phyloP scores from a whole-genome alignment of 176 grass and related monocot genomes.

The Lolium rigidum region DNA sequence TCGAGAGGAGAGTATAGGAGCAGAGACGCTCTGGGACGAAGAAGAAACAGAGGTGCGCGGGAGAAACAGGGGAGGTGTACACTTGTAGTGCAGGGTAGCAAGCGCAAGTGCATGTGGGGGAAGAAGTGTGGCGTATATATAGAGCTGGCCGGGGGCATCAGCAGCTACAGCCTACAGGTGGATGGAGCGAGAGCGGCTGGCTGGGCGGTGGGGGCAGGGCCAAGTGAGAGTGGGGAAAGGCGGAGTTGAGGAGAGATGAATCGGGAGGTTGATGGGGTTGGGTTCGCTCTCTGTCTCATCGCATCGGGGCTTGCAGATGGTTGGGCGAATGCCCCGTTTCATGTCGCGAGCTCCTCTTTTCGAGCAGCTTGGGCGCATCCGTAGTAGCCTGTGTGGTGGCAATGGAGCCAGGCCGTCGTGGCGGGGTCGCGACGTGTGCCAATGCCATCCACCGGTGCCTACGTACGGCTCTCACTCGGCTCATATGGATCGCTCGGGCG shows the following conservation, averaged over 20 bases:
- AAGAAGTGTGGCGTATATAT: slow-evolving; percentile 50
- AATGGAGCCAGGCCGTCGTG: slow-evolving; percentile 47
- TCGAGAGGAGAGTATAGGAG: neutral
- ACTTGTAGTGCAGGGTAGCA: neutral
- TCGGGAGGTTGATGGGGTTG: neutral
- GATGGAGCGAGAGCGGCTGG: no score
- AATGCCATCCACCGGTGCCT: slow-evolving; percentile 28
- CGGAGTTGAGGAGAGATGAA: neutral
- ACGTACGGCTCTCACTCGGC: neutral
- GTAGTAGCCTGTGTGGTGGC: slow-evolving; percentile 18
- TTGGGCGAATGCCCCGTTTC: slow-evolving; percentile 11
- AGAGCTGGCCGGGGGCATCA: neutral
- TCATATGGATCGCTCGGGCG: neutral
- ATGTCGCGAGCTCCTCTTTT: slow-evolving; percentile 16
- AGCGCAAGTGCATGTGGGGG: slow-evolving; percentile 44
- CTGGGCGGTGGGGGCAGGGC: neutral
- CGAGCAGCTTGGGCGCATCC: no score
- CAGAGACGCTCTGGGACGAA: neutral
- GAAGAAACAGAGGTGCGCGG: neutral
- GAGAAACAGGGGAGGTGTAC: slow-evolving; percentile 34
- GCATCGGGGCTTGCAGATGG: slow-evolving; percentile 17
- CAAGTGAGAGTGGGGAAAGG: neutral
- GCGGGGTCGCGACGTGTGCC: slow-evolving; percentile 43
- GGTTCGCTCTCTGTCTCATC: neutral
- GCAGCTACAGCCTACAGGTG: no score